Base-by-base conservation (phyloP, 176 grass and related monocot species). In the Puya raimondii region DNA sequence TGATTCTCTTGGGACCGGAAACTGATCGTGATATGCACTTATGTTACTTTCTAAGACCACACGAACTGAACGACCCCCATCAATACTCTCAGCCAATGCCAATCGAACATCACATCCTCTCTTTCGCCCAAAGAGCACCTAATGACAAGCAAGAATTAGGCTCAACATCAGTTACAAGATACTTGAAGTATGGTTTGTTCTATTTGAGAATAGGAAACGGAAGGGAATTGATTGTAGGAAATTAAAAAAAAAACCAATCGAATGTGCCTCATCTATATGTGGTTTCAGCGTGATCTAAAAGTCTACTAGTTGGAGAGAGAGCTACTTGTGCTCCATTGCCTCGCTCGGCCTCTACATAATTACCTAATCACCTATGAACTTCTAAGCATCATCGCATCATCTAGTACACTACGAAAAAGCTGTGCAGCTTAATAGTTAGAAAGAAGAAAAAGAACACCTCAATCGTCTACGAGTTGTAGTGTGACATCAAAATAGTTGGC, bases 31-130 rank as follows among this genome's bases (percentile, higher is more conserved):
- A 12, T 67, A 48, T 10, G 42, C 1, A 11, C 7, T 16, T 7
- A 48, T 48, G 10, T 49, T 67, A 48, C 65, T 67, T 49, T 67
- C 42, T 67, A 67, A 47, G 13, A 67, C 25, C n/a, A 67, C 65
- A 20, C 65, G 65, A 49, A 49, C 33, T 48, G 65, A 33, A 18
- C 65, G 18, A n/a, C 65, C 65, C 17, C 65, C 29, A 67, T 67
- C 65, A 47, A 67, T 10, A 11, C 1, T 47, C 48, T 67, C 65
- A 49, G 65, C 65, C 42, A 10, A 49, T 47, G 33, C 65, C 65
- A 67, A 67, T 16, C 42, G 26, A 9, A 49, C 65, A 67, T 67
- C 65, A 49, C 65, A 48, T 20, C 65, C 65, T 48, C 33, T 67
- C 47, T 67, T 48, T 3, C 15, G 13, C 26, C 65, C 65, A 48